Evolutionary conservation across 345 rosid genomes (phyloP), one percentile per base, ranked within the genome.

Genomic region (Draba incana): DNA sequence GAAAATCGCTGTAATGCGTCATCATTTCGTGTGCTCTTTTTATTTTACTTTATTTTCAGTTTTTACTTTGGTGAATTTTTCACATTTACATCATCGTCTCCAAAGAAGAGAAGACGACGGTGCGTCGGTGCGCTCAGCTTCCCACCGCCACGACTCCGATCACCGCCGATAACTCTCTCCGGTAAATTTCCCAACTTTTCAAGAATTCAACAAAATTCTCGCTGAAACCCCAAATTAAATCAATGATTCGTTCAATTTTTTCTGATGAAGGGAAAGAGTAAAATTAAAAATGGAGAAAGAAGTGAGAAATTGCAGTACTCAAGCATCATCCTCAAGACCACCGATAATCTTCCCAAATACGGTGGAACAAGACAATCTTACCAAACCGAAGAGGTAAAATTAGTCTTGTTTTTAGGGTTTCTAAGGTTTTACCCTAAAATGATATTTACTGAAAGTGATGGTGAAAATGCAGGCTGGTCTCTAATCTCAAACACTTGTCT

Each of bases 361-460:
- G 23, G 38, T 35, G 57, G 57, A 53, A 30, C 57, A 53, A 53
- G 3, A 3, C 15, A 25, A 25, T 51, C 31, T 35, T 7, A 35
- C 39, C 56, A 31, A 46, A 50, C 56, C 44, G 45, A 33, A 48
- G 33, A 63, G 56, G 68, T 63, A 63, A 35, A 28, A 7, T 62
- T 10, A n/a, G n/a, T 8, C 24, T 43, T 60, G 25, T 5, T 25
- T 2, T 20, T 10, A 30, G 11, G 11, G 57, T 53, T 53, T 53
- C 6, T 0, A 20, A 5, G 0, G 10, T 53, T 38, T 57, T 20
- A 30, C 15, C 62, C 10, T 42, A 8, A 12, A 31, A 20, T 33
- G 16, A 31, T 1, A 0, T n/a, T 54, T 14, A 14, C 41, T 54
- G 24, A 31, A 14, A 54, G 23, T 23, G 41, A 54, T 54, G 24